phyloP scores from a whole-genome alignment of 805 yeast species.

The Hyphopichia homilentoma region DNA sequence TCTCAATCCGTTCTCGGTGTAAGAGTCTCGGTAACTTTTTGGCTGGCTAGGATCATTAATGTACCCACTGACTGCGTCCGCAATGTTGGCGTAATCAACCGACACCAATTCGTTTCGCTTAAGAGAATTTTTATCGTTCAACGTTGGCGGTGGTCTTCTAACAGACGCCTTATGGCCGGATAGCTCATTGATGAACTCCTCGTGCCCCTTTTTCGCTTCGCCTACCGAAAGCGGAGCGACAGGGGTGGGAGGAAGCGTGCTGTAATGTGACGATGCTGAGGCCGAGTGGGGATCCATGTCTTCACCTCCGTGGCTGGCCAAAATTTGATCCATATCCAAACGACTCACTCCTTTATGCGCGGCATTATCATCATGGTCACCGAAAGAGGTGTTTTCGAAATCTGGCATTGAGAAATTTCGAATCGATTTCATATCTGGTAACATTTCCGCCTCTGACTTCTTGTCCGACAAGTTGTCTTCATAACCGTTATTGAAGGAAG shows the following conservation, averaged over 20 bases:
- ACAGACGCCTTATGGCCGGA: constrained; percentile 29
- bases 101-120: constrained; percentile 17
- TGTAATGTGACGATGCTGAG: constrained; percentile 1
- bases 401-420: constrained; percentile 26
- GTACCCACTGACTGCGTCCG: constrained; percentile 31
- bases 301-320: constrained; percentile 7
- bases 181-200: constrained; percentile 17
- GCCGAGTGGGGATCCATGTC: constrained; percentile 6
- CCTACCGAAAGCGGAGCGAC: constrained; percentile 20
- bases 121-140: neutral
- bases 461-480: neutral
- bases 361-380: constrained; percentile 9
- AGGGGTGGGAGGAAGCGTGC: too few species aligned
- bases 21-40: too few species aligned
- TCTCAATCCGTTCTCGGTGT: constrained; percentile 9
- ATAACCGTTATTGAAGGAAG: constrained; percentile 7
- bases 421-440: constrained; percentile 20
- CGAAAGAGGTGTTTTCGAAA: constrained; percentile 17
- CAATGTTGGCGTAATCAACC: constrained; percentile 24
- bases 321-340: constrained; percentile 1
- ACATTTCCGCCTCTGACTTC: constrained; percentile 1
- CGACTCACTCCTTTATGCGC: constrained; percentile 5
- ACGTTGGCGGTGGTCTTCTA: constrained; percentile 33
- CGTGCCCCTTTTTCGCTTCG: constrained; percentile 19
- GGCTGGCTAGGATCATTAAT: too few species aligned